These are phyloP conservation scores for Pyricularia grisea DNA, from an alignment of 2,329 filamentous ascomycete species.

Conservation along the genomic window DNA sequence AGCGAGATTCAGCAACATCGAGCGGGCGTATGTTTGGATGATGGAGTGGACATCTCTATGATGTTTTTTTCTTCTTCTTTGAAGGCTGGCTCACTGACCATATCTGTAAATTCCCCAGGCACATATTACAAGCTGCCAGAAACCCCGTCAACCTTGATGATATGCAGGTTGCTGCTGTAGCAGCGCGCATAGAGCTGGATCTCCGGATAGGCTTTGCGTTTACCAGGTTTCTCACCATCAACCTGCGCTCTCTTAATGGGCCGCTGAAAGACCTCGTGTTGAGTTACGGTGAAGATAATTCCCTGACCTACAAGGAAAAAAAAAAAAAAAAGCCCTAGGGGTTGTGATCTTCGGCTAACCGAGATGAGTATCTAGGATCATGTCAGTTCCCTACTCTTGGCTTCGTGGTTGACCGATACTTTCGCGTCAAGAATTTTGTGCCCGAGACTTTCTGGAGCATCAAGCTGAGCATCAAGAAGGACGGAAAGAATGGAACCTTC, in stretches of 20 bases:
- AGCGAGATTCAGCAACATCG: slow-evolving; percentile 92
- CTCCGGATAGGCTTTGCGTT: slow-evolving; percentile 88
- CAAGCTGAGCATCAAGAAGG: slow-evolving; percentile 69
- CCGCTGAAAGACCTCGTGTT: slow-evolving; percentile 56
- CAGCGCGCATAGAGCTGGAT: slow-evolving; percentile 85
- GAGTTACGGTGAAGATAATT: slow-evolving; percentile 62
- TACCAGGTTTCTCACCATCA: slow-evolving; percentile 76
- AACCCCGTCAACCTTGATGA: slow-evolving; percentile 73
- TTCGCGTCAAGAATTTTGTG: slow-evolving; percentile 87
- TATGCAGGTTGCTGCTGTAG: slow-evolving; percentile 76
- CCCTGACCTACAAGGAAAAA: background rate
- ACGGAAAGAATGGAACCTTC: slow-evolving; percentile 74
- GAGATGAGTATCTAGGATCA: slow-evolving; percentile 44
- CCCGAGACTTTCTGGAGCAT: slow-evolving; percentile 91
- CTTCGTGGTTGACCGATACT: slow-evolving; percentile 94
- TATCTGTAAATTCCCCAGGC: slow-evolving; percentile 36
- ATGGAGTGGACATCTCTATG: background rate
- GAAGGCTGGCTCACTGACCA: background rate
- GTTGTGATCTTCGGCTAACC: background rate
- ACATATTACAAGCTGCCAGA: slow-evolving; percentile 76
- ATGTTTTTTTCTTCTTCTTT: background rate
- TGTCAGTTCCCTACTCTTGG: slow-evolving; percentile 96
- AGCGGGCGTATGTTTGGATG: slow-evolving; percentile 53
- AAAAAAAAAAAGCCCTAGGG: too few species aligned
- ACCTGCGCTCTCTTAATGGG: slow-evolving; percentile 62